Evolutionary conservation across 2,329 filamentous ascomycete species (phyloP).

Genomic region (Rachicladosporium sp.): DNA sequence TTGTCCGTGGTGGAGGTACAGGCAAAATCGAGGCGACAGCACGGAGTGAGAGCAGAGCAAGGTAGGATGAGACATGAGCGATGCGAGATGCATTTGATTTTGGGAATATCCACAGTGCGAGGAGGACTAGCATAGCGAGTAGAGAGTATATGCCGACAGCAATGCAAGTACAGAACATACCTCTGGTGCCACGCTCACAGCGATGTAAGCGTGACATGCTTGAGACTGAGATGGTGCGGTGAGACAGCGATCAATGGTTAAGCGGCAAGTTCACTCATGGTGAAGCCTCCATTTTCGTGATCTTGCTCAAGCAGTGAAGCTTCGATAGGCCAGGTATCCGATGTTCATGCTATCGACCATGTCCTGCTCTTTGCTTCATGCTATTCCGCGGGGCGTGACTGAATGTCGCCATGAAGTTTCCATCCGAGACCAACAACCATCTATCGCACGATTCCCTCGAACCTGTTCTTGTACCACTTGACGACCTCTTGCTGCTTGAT

Average conservation of each 20-base stretch:
- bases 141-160: constrained; percentile 1
- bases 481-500: constrained; percentile 92
- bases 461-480: constrained; percentile 95
- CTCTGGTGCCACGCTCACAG: not conserved
- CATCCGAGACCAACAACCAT: constrained; percentile 21
- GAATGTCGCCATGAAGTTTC: constrained; percentile 4
- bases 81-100: not conserved
- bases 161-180: constrained; percentile 2
- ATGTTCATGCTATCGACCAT: constrained; percentile 17
- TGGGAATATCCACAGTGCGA: not conserved
- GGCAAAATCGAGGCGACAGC: not conserved
- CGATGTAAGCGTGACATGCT: constrained; percentile 1
- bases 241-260: constrained; percentile 26
- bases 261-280: constrained; percentile 19
- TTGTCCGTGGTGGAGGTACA: not conserved
- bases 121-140: constrained; percentile 2
- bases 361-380: constrained; percentile 10
- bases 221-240: constrained; percentile 9
- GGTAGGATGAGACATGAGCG: not conserved
- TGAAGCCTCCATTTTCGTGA: constrained; percentile 25
- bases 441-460: constrained; percentile 99
- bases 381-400: constrained; percentile 8
- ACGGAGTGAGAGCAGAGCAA: not conserved
- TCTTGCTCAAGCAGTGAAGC: constrained; percentile 25
- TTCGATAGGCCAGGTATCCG: constrained; percentile 24